Conservation (phyloP, 2,329 filamentous ascomycete genomes). For the Aspergillus fumigatiaffinis region DNA sequence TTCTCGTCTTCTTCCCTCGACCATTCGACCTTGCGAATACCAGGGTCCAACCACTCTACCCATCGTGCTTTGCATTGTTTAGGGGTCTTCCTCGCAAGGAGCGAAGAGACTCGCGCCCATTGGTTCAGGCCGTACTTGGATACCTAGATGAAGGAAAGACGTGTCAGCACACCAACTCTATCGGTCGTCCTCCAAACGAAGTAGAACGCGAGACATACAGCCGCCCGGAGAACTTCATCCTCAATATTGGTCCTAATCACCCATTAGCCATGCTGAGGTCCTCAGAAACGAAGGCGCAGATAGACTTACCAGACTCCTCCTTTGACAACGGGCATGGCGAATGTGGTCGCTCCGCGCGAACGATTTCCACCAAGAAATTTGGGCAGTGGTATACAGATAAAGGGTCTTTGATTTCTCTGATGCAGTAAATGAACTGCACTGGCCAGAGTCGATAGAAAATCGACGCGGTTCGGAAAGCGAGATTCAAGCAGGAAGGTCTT, state of each 20-base stretch:
- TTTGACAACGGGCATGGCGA: slow-evolving; percentile 61
- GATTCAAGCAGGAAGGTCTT: slow-evolving; percentile 4
- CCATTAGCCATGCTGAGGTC: slow-evolving; percentile 13
- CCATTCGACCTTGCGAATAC: slow-evolving; percentile 99
- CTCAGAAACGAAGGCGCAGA: not conserved
- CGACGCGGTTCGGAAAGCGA: slow-evolving; percentile 20
- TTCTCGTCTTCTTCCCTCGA: slow-evolving; percentile 98
- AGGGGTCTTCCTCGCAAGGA: slow-evolving; percentile 93
- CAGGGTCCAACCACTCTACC: slow-evolving; percentile 97
- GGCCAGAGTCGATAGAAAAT: slow-evolving; percentile 11
- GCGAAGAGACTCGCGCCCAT: slow-evolving; percentile 96
- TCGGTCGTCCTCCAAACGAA: too few relatives aligned
- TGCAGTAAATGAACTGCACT: not conserved
- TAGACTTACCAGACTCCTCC: slow-evolving; percentile 56
- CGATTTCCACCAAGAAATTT: not conserved
- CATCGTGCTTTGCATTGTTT: slow-evolving; percentile 99
- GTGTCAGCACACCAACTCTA: slow-evolving; percentile 1
- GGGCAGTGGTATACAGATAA: not conserved
- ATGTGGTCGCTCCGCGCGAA: slow-evolving; percentile 1
- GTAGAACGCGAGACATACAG: slow-evolving; percentile 41
- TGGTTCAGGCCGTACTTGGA: slow-evolving; percentile 95
- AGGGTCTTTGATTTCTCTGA: not conserved
- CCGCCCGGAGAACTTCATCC: slow-evolving; percentile 96
- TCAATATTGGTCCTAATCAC: slow-evolving; percentile 59
- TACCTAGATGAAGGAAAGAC: slow-evolving; percentile 38